Evolutionary conservation across 768 basidiomycete genomes (phyloP).

Genomic region (Megacollybia marginata): DNA sequence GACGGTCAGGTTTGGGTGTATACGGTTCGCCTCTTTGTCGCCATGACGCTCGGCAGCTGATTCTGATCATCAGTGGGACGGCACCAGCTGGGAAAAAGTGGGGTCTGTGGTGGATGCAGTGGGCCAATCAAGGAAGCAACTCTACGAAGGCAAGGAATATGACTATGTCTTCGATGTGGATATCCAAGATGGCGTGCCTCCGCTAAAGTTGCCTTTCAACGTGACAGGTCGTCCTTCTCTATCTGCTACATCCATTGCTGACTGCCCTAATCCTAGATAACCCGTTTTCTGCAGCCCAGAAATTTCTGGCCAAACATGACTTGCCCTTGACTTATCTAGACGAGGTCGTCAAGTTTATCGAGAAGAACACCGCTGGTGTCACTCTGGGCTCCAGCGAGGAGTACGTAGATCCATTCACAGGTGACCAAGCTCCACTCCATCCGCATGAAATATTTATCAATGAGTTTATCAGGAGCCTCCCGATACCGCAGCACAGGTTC

Average conservation of each 20-base stretch:
- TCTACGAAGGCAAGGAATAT: constrained; percentile 92
- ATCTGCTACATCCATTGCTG: background rate
- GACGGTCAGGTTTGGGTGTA: constrained; percentile 75
- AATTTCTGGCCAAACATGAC: constrained; percentile 79
- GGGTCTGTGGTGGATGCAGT: constrained; percentile 96
- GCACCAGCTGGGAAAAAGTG: constrained; percentile 80
- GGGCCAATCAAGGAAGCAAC: constrained; percentile 80
- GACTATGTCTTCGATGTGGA: constrained; percentile 99
- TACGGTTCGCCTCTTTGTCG: constrained; percentile 5
- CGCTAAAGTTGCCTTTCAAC: constrained; percentile 93
- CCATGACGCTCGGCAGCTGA: no score
- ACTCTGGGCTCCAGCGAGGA: constrained; percentile 57
- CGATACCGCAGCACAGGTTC: constrained; percentile 45
- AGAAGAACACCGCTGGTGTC: constrained; percentile 81
- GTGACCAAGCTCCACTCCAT: constrained; percentile 26
- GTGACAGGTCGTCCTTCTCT: constrained; percentile 50
- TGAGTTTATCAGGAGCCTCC: constrained; percentile 42
- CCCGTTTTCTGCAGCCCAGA: constrained; percentile 82
- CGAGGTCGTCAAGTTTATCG: constrained; percentile 88
- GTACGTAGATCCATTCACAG: constrained; percentile 88
- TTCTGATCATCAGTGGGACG: constrained; percentile 72
- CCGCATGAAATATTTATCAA: constrained; percentile 3
- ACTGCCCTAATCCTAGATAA: constrained; percentile 55
- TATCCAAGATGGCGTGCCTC: constrained; percentile 85
- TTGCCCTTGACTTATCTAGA: constrained; percentile 80